Evolutionary conservation across 192 early-diverging fungal species (phyloP).

Genomic region (Coemansia sp.): DNA sequence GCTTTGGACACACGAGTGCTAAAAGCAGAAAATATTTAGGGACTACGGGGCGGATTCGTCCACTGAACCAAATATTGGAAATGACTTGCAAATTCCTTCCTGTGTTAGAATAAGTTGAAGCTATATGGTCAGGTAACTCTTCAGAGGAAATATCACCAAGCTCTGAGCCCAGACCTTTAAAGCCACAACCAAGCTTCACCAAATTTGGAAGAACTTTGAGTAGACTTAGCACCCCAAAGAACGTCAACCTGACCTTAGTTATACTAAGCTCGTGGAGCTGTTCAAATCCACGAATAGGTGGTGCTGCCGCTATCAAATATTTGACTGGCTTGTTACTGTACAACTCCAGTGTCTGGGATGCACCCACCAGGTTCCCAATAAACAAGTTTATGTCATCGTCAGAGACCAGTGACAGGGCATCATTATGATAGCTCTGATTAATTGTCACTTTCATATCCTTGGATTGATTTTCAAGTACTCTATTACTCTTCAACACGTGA

Average conservation of each 20-base stretch:
- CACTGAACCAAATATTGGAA: not conserved
- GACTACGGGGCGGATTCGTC: not conserved
- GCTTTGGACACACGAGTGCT: not conserved
- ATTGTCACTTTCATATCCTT: constrained; percentile 80
- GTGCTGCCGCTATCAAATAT: not conserved
- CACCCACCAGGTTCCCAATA: constrained; percentile 64
- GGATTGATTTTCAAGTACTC: constrained; percentile 69
- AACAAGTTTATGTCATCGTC: constrained; percentile 52
- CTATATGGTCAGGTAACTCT: not conserved
- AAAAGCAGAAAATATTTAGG: not conserved
- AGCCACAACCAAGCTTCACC: not conserved
- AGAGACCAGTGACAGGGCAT: constrained; percentile 82
- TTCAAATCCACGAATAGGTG: not conserved
- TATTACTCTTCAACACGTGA: constrained; percentile 37
- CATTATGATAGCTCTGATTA: constrained; percentile 92
- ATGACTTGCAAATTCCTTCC: not conserved
- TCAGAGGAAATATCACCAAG: not conserved
- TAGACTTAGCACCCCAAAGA: not conserved
- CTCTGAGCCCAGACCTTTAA: not conserved
- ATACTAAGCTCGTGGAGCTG: not conserved
- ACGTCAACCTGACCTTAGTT: not conserved
- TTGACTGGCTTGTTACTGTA: not conserved
- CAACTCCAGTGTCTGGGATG: not conserved
- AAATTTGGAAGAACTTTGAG: not conserved
- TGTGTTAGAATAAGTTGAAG: not conserved